Base-by-base conservation (phyloP, 257 asterid genomes). In the Salvia rosmarinus region DNA sequence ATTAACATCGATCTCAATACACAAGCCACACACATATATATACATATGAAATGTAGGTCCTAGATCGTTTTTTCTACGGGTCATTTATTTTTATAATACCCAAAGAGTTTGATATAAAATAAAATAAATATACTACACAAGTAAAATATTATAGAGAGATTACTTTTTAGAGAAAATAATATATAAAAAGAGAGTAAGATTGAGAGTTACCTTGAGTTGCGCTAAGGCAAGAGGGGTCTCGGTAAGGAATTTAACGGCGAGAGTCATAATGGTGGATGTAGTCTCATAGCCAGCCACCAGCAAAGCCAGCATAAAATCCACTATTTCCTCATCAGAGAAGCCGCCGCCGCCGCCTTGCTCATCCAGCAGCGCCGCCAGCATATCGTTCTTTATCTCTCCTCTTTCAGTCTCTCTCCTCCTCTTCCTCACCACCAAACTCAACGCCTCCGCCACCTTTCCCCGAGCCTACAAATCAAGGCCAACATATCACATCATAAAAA, bases 221-320 rank as follows among this genome's bases (percentile, higher is more conserved):
- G 91, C 82, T 80, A 95, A 71, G 4, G 99, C 97, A 0, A 0
- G 78, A 3, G 99, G 96, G 0, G 87, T 82, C 82, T 95, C 98
- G 0, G 97, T 91, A 25, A 95, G 88, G 77, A 84, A 88, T 69
- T 91, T 95, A 6, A 90, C 96, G 7, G 97, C 99, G 6, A 95
- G 90, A 0, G 98, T 89, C 99, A 95, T 95, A 9, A 87, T 95
- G 0, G 99, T 95, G 2, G 99, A 90, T 0, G 99, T 95, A 6
- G 99, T 95, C 32, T 95, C 99, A 46, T 95, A 95, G 4, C 99
- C 99, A 5, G 98, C 99, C 58, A 95, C 98, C 43, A 95, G 83
- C 83, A 95, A 85, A 0, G 99, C 93, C 49, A 95, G 65, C 91
- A 95, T 84, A 74, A 95, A 95, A 64, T 95, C 98, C 58, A 95